Base-by-base conservation (phyloP, 2,329 filamentous ascomycete genomes). In the Cladophialophora psammophila region DNA sequence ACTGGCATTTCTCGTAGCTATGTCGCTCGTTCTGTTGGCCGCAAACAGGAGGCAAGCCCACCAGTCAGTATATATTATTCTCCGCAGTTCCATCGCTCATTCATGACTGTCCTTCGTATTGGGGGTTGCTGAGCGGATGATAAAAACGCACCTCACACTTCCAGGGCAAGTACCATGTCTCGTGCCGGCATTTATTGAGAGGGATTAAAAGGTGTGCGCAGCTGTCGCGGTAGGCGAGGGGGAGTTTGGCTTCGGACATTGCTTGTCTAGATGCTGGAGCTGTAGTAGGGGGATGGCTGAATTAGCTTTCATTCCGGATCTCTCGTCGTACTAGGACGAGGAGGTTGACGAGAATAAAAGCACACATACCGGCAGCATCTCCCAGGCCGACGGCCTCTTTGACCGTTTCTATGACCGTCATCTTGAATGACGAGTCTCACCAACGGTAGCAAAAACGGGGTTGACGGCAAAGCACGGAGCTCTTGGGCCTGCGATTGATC, bases 1-100 rank as follows among this genome's bases (percentile, higher is more conserved):
- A 99, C 78, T 99, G 95, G 88, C 95, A 99, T 81, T 98, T 98
- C 80, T 99, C 95, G 86, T 99, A 99, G 77, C 90, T 91, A 83
- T 99, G 95, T 84, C 95, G 87, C 86, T 99, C 95, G 80, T 93
- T 89, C 95, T 98, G 78, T 34, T 34, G 38, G 18, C 18, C 18
- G 8, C 18, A 50, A 3, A 26, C 26, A 12, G 26, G 20, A 13
- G 1, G 63, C 15, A 20, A 26, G 13, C n/a, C n/a, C 18, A 20
- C 31, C 9, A 53, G 57, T 67, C 60, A 67, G 64, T 20, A 52
- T 32, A 52, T 9, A 15, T 45, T n/a, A 20, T 54, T 42, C 15
- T 31, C 31, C 40, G 15, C 3, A 36, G 13, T n/a, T 20, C n/a
- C 57, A 31, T 57, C 54, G 55, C 58, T 69, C 36, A 35, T 32